These are phyloP conservation scores for Solanum pinnatisectum DNA, from an alignment of 257 asterid genomes.

Conservation along the genomic window DNA sequence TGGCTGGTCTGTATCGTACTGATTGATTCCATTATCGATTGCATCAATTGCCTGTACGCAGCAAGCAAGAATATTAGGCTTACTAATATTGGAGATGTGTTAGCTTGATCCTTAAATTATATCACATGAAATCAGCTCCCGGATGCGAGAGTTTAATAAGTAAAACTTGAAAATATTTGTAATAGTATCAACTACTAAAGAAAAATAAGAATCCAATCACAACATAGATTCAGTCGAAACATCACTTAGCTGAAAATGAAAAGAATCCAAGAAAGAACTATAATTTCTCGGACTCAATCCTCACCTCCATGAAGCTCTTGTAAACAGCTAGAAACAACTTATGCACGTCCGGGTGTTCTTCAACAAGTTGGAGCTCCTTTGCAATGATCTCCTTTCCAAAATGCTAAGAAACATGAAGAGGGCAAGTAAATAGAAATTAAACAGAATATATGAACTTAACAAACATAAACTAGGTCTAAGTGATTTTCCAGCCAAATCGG, in stretches of 20 bases:
- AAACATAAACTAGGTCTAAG: neutral
- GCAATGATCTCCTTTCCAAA: conserved; percentile 16
- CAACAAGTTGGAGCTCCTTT: conserved; percentile 10
- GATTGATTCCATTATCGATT: conserved; percentile 21
- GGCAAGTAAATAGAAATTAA: neutral
- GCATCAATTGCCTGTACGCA: conserved; percentile 18
- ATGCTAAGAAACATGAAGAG: neutral
- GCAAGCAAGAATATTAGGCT: neutral
- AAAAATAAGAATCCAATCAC: neutral
- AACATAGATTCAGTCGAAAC: neutral
- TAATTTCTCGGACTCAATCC: neutral
- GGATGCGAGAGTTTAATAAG: neutral
- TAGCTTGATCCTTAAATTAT: neutral
- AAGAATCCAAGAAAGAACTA: neutral
- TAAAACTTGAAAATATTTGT: neutral
- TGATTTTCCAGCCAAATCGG: neutral
- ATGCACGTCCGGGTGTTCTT: conserved; percentile 11
- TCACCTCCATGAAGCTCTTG: conserved; percentile 16
- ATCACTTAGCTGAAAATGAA: neutral
- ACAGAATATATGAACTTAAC: neutral
- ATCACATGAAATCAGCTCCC: neutral
- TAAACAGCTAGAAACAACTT: conserved; percentile 8
- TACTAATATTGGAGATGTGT: neutral
- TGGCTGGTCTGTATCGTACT: conserved; percentile 9
- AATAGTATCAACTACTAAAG: neutral